Base-by-base conservation (phyloP, 805 yeast genomes). In the Saturnispora zaruensis region DNA sequence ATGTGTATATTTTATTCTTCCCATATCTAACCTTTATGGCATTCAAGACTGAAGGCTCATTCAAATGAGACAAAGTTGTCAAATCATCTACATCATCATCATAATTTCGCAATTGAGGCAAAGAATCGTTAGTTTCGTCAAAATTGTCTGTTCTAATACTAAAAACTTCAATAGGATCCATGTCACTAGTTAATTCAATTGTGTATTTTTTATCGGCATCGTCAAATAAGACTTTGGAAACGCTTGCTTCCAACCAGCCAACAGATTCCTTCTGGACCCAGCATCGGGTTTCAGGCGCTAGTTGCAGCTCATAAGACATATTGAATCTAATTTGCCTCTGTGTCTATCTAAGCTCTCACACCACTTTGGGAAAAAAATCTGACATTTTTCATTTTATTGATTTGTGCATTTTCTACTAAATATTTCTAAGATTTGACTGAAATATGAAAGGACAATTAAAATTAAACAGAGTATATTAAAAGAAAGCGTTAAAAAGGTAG, bases 11-110 rank as follows among this genome's bases (percentile, higher is more conserved):
- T 63, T 82, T 85, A 59, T 89, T 77, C 63, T 87, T 96, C 33
- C 87, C 74, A 64, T 93, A 91, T 56, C 99, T 79, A 53, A 85
- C 79, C 60, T 80, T 83, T 63, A 91, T 90, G n/a, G 98, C 96
- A 62, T 90, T 95, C 56, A 91, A 75, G 44, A 91, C 97, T 1
- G 97, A 95, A 1, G 99, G 97, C 66, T 91, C 99, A 66, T 91
- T 91, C 59, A 93, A 73, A 64, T 91, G 90, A 1, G 97, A 88
- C 50, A 91, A 75, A 49, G 88, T 82, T 1, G 98, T 93, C 60
- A 91, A 77, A 69, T 93, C 99, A 64, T 91, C 96, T n/a, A 95
- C 87, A 3, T 96, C 85, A 66, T 91, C 99, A 57, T 88, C 74
- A 46, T 96, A 96, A 65, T 91, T 91, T 64, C 96, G 78, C 60